phyloP scores from a whole-genome alignment of 768 basidiomycete genomes.

The Pisolithus tinctorius region DNA sequence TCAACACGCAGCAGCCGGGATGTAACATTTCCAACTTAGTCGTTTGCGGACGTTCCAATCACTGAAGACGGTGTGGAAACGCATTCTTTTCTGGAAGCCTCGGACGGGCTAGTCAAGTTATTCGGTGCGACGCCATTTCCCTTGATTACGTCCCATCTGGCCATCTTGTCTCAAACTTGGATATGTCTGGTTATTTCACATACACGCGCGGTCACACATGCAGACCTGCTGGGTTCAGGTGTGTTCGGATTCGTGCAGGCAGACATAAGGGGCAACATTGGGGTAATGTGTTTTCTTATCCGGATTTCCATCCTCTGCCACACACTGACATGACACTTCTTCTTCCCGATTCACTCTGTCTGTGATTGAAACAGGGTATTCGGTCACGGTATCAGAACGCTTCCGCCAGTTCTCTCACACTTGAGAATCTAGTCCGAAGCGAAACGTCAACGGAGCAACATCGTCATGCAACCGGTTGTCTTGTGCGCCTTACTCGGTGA shows the following conservation, averaged over 20 bases:
- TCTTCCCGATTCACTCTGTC: conserved; percentile 2
- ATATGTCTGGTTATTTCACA: conserved; percentile 20
- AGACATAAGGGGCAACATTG: conserved; percentile 63
- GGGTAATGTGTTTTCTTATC: conserved; percentile 33
- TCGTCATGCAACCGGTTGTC: conserved; percentile 50
- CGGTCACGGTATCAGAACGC: conserved; percentile 43
- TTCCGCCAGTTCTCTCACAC: conserved; percentile 41
- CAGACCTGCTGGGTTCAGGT: conserved; percentile 57
- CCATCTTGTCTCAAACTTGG: conserved; percentile 6
- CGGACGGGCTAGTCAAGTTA: conserved; percentile 74
- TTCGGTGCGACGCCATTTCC: conserved; percentile 45
- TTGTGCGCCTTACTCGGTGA: conserved; percentile 63
- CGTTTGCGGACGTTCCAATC: conserved; percentile 78
- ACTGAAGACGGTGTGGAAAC: conserved; percentile 78
- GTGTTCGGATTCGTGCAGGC: conserved; percentile 71
- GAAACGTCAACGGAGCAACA: conserved; percentile 36
- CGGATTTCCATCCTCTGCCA: conserved; percentile 8
- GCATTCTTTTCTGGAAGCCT: conserved; percentile 72
- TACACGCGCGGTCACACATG: not conserved
- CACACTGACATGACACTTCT: conserved; percentile 6
- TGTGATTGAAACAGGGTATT: conserved; percentile 46
- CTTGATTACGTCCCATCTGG: conserved; percentile 2
- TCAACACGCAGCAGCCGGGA: not conserved
- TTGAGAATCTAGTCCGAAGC: conserved; percentile 53
- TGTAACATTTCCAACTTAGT: conserved; percentile 39